Base-by-base conservation (phyloP, 2,329 filamentous ascomycete genomes). In the Stemphylium lycopersici region DNA sequence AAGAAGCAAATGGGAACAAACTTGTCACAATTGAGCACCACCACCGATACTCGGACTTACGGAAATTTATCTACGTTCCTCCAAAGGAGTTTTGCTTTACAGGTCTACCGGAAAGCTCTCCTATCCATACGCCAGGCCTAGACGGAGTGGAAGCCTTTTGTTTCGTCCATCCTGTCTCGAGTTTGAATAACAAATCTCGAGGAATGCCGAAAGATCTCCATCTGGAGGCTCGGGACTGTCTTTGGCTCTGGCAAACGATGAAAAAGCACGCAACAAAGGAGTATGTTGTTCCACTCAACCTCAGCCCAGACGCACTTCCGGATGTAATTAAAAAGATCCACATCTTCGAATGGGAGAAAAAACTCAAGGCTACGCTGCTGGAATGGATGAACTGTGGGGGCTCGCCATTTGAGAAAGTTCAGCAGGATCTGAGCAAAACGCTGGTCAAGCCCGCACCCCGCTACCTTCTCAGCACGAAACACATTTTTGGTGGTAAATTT, bases 21-120 rank as follows among this genome's bases (percentile, higher is more conserved):
- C 68, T 93, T 11, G 83, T 82, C 16, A 89, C 89, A 81, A 84
- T 93, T 10, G 78, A 86, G 37, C 88, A 93, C 65, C 77, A 78
- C 1, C 82, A 87, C 32, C 81, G 90, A 42, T 93, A 92, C 72
- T 92, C 88, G 0, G 90, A 93, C 68, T 76, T 93, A 1, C 81
- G 89, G 13, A 91, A 91, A 65, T 92, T 90, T 62, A 72, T 86
- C 32, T 91, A 90, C 69, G 71, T 78, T 0, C 81, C 86, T 32
- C 2, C 81, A 8, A 49, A 51, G 80, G 55, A 62, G 8, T 0
- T 48, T 34, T 48, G 34, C 45, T 48, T 48, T 32, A 22, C 45
- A 40, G 45, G 45, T 38, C 45, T 48, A 34, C 45, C 34, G 22
- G 34, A 67, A 74, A 34, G 52, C 22, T 10, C 55, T 13, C 41